Conservation (phyloP, 441 rosid species). For the Euphorbia celastroides region DNA sequence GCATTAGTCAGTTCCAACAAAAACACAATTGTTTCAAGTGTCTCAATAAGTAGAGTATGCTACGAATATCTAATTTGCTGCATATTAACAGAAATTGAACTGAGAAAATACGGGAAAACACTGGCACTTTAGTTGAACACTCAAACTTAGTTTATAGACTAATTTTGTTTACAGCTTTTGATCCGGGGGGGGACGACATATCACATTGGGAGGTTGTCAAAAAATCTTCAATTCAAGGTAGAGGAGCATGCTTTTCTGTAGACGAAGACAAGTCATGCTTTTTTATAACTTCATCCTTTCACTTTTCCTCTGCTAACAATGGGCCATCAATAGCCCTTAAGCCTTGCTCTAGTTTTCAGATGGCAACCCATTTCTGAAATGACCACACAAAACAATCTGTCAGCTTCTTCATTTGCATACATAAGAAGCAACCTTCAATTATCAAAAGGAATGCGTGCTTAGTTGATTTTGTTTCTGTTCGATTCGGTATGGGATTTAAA, state of each 20-base stretch:
- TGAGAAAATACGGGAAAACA: too few relatives aligned
- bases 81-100: too few relatives aligned
- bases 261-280: not conserved
- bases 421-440: not conserved
- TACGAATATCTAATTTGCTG: too few relatives aligned
- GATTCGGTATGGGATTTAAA: not conserved
- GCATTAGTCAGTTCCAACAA: too few relatives aligned
- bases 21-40: too few relatives aligned
- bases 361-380: conserved; percentile 6
- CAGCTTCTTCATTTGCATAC: not conserved
- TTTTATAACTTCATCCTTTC: not conserved
- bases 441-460: not conserved
- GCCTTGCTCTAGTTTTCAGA: not conserved
- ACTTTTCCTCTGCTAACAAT: not conserved
- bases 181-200: too few relatives aligned
- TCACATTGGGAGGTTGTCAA: not conserved
- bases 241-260: not conserved
- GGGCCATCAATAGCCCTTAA: not conserved
- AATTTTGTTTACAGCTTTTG: too few relatives aligned
- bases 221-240: conserved; percentile 4
- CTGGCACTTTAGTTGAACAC: too few relatives aligned
- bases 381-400: not conserved
- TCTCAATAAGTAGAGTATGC: too few relatives aligned
- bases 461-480: not conserved
- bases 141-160: too few relatives aligned